These are phyloP conservation scores for Alternaria triticina DNA, from an alignment of 2,329 filamentous ascomycete genomes.

Conservation along the genomic window DNA sequence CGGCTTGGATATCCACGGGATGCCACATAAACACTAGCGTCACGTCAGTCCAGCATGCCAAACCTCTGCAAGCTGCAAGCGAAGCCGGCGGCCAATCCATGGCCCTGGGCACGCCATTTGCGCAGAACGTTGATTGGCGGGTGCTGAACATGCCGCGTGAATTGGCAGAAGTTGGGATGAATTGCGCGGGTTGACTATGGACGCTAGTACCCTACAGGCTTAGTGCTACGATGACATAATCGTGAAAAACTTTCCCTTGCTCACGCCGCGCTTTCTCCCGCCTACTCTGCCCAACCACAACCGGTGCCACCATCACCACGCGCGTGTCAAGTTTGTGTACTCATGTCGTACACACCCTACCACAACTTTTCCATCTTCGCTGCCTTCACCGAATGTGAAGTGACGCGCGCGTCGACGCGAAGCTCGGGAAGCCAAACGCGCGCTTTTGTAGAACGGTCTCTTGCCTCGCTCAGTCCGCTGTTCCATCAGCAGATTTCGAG, in stretches of 20 bases:
- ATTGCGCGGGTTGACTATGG: not conserved
- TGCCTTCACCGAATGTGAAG: not conserved
- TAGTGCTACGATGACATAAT: conserved; percentile 1
- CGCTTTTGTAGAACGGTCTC: conserved; percentile 34
- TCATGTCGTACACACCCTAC: not conserved
- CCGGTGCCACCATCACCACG: not conserved
- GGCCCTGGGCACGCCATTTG: not conserved
- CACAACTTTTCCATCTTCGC: too few relatives aligned
- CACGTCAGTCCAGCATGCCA: conserved; percentile 4
- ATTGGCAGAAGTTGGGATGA: conserved; percentile 3
- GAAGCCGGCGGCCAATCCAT: not conserved
- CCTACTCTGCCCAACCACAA: conserved; percentile 3
- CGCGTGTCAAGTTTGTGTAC: not conserved
- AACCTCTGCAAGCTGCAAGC: conserved; percentile 2
- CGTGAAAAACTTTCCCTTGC: conserved; percentile 9
- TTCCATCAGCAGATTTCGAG: conserved; percentile 45
- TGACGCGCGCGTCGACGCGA: not conserved
- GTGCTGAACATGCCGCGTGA: conserved; percentile 3
- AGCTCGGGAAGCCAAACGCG: not conserved
- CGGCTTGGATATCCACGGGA: conserved; percentile 20
- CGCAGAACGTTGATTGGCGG: not conserved
- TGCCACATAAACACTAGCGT: conserved; percentile 23
- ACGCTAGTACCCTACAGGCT: not conserved
- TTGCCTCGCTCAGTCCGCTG: conserved; percentile 49
- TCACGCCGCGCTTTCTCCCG: not conserved